Evolutionary conservation across 495 filamentous ascomycete species (phyloP).

Genomic region (Penicillium parvum): DNA sequence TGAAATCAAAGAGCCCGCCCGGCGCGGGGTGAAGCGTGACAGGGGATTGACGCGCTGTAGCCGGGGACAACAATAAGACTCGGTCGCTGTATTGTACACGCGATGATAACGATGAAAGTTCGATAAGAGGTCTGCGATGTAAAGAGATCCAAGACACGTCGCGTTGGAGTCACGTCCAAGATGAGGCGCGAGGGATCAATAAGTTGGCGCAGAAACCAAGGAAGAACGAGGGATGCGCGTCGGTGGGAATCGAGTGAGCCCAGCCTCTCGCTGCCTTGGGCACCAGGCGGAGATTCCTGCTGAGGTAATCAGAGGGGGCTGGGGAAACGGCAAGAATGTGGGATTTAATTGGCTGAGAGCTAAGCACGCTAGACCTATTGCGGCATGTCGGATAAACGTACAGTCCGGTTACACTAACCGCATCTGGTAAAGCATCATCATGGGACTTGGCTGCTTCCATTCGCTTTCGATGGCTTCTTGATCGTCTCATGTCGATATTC

Average conservation of each 20-base stretch:
- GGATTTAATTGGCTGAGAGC: no score
- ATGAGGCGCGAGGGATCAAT: conserved; percentile 20
- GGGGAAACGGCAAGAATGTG: conserved; percentile 13
- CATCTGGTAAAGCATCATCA: conserved; percentile 33
- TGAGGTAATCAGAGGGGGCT: conserved; percentile 28
- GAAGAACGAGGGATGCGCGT: conserved; percentile 23
- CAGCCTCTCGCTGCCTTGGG: conserved; percentile 2
- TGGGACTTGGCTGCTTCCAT: conserved; percentile 21
- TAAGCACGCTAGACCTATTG: conserved; percentile 15
- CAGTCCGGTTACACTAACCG: conserved; percentile 22
- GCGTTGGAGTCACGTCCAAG: conserved; percentile 16
- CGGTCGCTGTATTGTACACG: conserved; percentile 2
- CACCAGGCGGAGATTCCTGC: conserved; percentile 12
- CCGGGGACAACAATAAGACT: conserved; percentile 38
- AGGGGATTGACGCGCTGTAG: conserved; percentile 37
- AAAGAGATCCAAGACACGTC: conserved; percentile 5
- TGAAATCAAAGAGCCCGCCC: conserved; percentile 30
- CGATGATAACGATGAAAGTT: not conserved
- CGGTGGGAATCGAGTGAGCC: conserved; percentile 23
- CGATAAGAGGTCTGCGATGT: not conserved
- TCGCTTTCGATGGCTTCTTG: conserved; percentile 10
- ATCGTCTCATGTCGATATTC: conserved; percentile 6
- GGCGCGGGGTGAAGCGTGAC: conserved; percentile 36
- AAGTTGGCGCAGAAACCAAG: conserved; percentile 26
- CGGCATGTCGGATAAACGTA: conserved; percentile 12